phyloP scores from a whole-genome alignment of 768 basidiomycete species.

The Baorangia bicolor region DNA sequence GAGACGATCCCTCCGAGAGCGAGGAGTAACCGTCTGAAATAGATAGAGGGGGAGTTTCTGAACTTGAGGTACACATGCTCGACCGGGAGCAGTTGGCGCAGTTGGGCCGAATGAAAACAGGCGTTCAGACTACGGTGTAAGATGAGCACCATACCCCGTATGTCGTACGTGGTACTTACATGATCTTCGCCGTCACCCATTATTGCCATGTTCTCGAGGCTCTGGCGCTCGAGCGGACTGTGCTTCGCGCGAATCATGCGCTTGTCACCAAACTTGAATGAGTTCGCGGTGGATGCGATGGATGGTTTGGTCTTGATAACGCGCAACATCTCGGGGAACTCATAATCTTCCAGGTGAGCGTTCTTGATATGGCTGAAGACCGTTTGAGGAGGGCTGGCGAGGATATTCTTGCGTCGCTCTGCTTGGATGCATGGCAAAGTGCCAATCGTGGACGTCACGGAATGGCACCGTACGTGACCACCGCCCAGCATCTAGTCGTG shows the following conservation, averaged over 20 bases:
- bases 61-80: constrained; percentile 66
- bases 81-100: constrained; percentile 56
- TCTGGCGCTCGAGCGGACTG: constrained; percentile 63
- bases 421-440: constrained; percentile 66
- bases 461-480: constrained; percentile 67
- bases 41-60: constrained; percentile 73
- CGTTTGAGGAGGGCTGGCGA: constrained; percentile 23
- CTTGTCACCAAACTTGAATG: constrained; percentile 63
- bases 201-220: constrained; percentile 63
- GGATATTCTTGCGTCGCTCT: constrained; percentile 58
- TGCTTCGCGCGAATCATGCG: constrained; percentile 64
- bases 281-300: constrained; percentile 57
- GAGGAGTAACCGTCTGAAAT: constrained; percentile 65
- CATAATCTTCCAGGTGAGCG: not conserved
- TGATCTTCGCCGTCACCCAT: constrained; percentile 66
- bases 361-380: constrained; percentile 40
- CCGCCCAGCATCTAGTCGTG: constrained; percentile 72
- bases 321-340: constrained; percentile 44
- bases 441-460: constrained; percentile 64
- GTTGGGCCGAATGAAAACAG: constrained; percentile 62
- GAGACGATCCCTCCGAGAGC: constrained; percentile 72
- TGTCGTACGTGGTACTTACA: constrained; percentile 42
- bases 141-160: not conserved
- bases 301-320: constrained; percentile 60
- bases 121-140: constrained; percentile 39